A percentile compares a stretch with the other conserved stretches of the same genome.
These are phyloP conservation scores for Monilinia laxa DNA, from an alignment of 2,329 filamentous ascomycete species.

Conservation along the genomic window DNA sequence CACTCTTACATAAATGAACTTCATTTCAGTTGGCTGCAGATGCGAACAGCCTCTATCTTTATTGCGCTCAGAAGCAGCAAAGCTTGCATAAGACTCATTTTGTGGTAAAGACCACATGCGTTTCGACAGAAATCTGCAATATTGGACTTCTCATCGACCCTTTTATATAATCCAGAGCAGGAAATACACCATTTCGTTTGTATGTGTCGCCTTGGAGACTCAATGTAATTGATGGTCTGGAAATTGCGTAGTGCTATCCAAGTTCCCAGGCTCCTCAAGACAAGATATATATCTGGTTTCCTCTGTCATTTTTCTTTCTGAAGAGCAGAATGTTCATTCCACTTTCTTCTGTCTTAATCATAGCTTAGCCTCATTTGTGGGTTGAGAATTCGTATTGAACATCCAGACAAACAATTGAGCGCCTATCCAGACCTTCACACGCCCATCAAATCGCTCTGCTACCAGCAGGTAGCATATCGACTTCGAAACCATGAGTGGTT, in stretches of 20 bases:
- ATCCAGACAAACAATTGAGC: background rate
- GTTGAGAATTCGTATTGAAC: background rate
- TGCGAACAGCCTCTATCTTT: background rate
- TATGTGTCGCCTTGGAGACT: background rate
- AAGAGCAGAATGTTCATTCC: background rate
- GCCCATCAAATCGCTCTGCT: background rate
- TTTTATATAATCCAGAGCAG: background rate
- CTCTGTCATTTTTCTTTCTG: background rate
- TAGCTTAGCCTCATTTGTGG: background rate
- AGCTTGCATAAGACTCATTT: background rate
- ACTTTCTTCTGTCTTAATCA: background rate
- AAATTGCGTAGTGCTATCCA: background rate
- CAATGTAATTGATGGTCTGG: background rate
- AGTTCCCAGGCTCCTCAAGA: background rate
- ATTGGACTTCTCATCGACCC: background rate
- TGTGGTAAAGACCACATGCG: background rate
- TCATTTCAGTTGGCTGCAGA: slow-evolving; percentile 8
- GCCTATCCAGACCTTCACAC: background rate
- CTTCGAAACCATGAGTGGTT: slow-evolving; percentile 37
- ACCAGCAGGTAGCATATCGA: slow-evolving; percentile 34
- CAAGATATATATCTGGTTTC: background rate
- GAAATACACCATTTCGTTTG: background rate
- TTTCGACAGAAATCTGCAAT: slow-evolving; percentile 1
- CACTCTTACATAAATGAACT: background rate
- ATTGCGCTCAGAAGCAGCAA: background rate